Evolutionary conservation across 1,284 basidiomycete genomes (phyloP), one percentile per base, ranked within the genome.

Genomic region (Coniophora puteana): DNA sequence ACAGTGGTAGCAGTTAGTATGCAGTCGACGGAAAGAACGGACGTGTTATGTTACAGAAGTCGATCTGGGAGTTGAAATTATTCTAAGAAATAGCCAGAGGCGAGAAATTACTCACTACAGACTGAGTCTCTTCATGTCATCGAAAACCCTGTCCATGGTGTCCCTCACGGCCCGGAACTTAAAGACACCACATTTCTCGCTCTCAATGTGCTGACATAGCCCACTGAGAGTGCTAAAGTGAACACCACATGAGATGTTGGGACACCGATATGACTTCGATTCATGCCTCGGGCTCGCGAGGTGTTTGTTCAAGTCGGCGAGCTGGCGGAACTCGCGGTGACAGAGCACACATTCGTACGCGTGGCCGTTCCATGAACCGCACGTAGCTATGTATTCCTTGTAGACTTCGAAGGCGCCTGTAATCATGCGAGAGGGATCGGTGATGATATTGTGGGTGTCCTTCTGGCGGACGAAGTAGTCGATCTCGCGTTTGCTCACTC

Each of bases 301-400:
- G 47, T 82, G 78, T 44, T 68, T 60, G 48, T 79, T 76, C 36
- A 82, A 61, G 7, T 52, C 60, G 0, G 21, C 7, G 6, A 78
- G 62, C 1, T 59, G 52, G 21, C 48, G n/a, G 37, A 68, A 74
- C 2, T 34, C 44, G 8, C 33, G 44, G 49, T 76, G 67, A 51
- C 78, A 80, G 12, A 81, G 59, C 47, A 72, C 72, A 53, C 78
- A 81, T 51, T 79, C 74, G 50, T 67, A 80, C 13, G 51, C 62
- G 4, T 16, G 5, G 0, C 67, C 66, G 44, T 79, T 80, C 68
- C 67, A 80, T 0, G 76, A 59, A 3, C 51, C 54, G 8, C 43
- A 41, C 11, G 67, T 71, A 18, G 74, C 78, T 22, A 52, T 46
- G 46, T 65, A 69, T 3, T 25, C 3, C 7, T n/a, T 3, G 3